phyloP scores from a whole-genome alignment of 805 yeast genomes.

The Yamadazyma endophytica region DNA sequence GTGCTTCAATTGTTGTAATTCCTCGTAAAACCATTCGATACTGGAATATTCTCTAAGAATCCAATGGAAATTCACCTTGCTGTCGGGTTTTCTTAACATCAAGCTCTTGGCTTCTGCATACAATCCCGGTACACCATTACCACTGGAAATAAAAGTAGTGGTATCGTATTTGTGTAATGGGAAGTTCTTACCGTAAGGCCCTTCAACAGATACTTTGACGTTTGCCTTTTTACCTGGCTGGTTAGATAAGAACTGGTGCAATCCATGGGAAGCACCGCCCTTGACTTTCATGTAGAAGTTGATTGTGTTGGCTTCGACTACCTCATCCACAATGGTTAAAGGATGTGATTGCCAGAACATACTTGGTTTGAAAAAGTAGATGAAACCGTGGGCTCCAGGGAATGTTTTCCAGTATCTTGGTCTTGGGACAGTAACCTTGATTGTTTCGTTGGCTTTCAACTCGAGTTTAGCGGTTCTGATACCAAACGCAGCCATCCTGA shows the following conservation, averaged over 20 bases:
- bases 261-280: conserved; percentile 37
- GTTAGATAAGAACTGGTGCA: conserved; percentile 26
- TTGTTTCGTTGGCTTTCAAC: conserved; percentile 34
- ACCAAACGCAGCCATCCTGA: conserved; percentile 29
- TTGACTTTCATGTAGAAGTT: conserved; percentile 45
- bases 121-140: conserved; percentile 40
- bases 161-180: conserved; percentile 29
- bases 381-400: conserved; percentile 37
- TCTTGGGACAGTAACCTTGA: conserved; percentile 44
- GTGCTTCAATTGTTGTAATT: conserved; percentile 27
- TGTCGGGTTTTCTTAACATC: conserved; percentile 11
- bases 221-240: conserved; percentile 28
- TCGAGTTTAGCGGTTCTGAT: conserved; percentile 30
- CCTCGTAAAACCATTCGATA: conserved; percentile 37
- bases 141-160: conserved; percentile 30
- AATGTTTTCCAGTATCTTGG: conserved; percentile 44
- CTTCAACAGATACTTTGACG: conserved; percentile 32
- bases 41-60: conserved; percentile 36
- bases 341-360: conserved; percentile 47
- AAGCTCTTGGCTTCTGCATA: conserved; percentile 28
- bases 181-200: conserved; percentile 34
- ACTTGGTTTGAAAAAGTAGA: conserved; percentile 34
- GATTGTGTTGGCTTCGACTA: conserved; percentile 31
- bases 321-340: conserved; percentile 31
- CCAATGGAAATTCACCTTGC: conserved; percentile 24